Percentiles rank a stretch among this genome's conserved stretches.
These are phyloP conservation scores for Crithidia thermophila DNA, from an alignment of 208 protist species.

Conservation along the genomic window DNA sequence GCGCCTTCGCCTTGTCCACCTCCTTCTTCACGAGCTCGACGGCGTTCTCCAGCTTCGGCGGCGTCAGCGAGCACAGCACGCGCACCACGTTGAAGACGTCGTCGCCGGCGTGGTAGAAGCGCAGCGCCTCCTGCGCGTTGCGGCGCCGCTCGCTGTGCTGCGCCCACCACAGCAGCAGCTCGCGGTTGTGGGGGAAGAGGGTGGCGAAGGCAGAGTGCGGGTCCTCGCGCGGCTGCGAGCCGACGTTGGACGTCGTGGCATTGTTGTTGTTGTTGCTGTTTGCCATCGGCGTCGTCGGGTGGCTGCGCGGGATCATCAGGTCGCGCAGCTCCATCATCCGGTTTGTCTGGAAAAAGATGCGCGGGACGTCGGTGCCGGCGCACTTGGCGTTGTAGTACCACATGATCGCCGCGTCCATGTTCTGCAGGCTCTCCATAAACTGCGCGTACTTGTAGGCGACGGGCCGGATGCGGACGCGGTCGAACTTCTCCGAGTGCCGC, in stretches of 20 bases:
- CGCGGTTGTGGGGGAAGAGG: slow-evolving; percentile 74
- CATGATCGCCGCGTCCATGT: slow-evolving; percentile 90
- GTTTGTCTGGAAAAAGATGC: slow-evolving; percentile 92
- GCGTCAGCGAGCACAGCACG: slow-evolving; percentile 79
- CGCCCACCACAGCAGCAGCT: slow-evolving; percentile 93
- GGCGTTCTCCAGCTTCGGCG: slow-evolving; percentile 85
- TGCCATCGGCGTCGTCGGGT: slow-evolving; percentile 12
- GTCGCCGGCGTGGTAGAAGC: slow-evolving; percentile 89
- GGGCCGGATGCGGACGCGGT: slow-evolving; percentile 93
- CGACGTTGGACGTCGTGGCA: not conserved
- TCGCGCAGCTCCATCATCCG: slow-evolving; percentile 85
- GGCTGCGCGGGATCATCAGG: slow-evolving; percentile 63
- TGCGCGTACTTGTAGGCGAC: slow-evolving; percentile 95
- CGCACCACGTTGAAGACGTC: slow-evolving; percentile 92
- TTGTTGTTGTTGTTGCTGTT: slow-evolving; percentile 3
- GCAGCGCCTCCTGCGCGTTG: slow-evolving; percentile 88
- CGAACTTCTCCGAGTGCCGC: slow-evolving; percentile 84
- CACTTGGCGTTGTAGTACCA: slow-evolving; percentile 94
- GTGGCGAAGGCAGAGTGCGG: slow-evolving; percentile 45
- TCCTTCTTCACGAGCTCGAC: slow-evolving; percentile 83
- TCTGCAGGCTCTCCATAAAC: slow-evolving; percentile 94
- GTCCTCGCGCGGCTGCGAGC: slow-evolving; percentile 11
- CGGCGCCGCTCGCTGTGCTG: slow-evolving; percentile 90
- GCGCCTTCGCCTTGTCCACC: slow-evolving; percentile 51
- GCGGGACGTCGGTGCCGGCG: slow-evolving; percentile 90